phyloP scores from a whole-genome alignment of 306 rosid genomes.

The Quercus variabilis region DNA sequence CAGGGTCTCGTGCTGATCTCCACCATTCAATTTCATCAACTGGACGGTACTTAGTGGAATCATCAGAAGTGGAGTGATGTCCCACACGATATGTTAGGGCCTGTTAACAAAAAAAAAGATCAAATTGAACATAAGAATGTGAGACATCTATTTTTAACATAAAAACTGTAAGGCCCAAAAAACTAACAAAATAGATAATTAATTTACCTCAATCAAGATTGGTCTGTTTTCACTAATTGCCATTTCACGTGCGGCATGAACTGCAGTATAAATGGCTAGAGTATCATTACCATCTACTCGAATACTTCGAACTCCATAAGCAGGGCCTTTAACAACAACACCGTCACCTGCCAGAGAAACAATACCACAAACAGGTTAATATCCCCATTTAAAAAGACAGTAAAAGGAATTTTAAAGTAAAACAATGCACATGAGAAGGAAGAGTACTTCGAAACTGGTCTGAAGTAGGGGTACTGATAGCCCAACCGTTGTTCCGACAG shows the following conservation, averaged over 20 bases:
- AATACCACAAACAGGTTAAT: not conserved
- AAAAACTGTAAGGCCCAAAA: not conserved
- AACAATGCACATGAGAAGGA: slow-evolving; percentile 5
- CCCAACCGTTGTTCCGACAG: slow-evolving; percentile 99
- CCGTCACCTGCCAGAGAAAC: slow-evolving; percentile 73
- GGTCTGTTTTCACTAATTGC: slow-evolving; percentile 74
- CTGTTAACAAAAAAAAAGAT: slow-evolving; percentile 31
- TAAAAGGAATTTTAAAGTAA: not conserved
- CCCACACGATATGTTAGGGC: slow-evolving; percentile 93
- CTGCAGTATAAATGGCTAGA: slow-evolving; percentile 74
- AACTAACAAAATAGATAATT: slow-evolving; percentile 7
- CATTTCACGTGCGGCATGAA: slow-evolving; percentile 78
- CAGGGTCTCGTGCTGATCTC: slow-evolving; percentile 71
- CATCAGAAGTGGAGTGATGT: slow-evolving; percentile 94
- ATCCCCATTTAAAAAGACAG: slow-evolving; percentile 11
- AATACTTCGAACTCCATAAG: slow-evolving; percentile 78
- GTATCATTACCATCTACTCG: slow-evolving; percentile 95
- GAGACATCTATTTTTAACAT: not conserved
- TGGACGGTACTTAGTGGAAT: slow-evolving; percentile 87
- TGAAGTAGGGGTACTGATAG: slow-evolving; percentile 89
- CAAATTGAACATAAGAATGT: not conserved
- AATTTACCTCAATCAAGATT: slow-evolving; percentile 75
- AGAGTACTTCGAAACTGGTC: slow-evolving; percentile 86
- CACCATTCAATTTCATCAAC: slow-evolving; percentile 78
- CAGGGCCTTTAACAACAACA: slow-evolving; percentile 70